phyloP scores from a whole-genome alignment of 2,329 filamentous ascomycete species.

The Hypocreales sp. region DNA sequence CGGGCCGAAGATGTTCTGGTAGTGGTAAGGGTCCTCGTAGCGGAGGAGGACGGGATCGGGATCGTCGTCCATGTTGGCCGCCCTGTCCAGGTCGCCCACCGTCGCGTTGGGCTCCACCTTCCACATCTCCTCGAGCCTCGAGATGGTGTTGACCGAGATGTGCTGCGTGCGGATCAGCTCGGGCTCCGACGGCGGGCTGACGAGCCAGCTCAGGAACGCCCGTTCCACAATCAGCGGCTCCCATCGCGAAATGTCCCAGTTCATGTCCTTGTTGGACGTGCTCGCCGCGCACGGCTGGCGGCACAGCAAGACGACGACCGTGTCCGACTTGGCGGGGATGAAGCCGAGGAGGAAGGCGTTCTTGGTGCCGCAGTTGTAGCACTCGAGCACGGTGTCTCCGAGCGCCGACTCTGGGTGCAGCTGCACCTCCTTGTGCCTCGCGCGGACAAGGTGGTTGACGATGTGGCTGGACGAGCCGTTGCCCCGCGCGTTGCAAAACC shows the following conservation, averaged over 20 bases:
- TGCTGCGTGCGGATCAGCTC: constrained; percentile 93
- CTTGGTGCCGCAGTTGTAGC: constrained; percentile 99
- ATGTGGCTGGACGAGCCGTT: constrained; percentile 97
- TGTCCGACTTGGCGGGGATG: constrained; percentile 96
- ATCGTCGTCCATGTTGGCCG: constrained; percentile 82
- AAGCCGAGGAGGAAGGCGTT: constrained; percentile 97
- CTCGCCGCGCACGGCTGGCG: constrained; percentile 91
- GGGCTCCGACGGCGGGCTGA: constrained; percentile 74
- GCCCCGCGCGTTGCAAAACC: constrained; percentile 96
- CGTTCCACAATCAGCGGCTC: constrained; percentile 95
- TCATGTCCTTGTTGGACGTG: constrained; percentile 97
- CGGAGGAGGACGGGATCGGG: constrained; percentile 82
- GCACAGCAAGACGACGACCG: constrained; percentile 90
- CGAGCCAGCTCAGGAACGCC: constrained; percentile 88
- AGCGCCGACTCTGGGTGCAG: constrained; percentile 85
- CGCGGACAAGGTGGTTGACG: constrained; percentile 92
- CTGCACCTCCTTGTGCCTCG: constrained; percentile 96
- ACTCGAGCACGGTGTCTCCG: constrained; percentile 92
- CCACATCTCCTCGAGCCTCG: constrained; percentile 95
- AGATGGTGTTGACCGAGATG: constrained; percentile 84
- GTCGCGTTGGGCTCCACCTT: constrained; percentile 87
- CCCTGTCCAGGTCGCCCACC: constrained; percentile 81
- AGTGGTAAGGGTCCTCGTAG: constrained; percentile 96
- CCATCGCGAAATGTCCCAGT: constrained; percentile 97
- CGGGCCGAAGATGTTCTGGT: constrained; percentile 96